phyloP scores from a whole-genome alignment of 257 asterid genomes.

The Asclepias syriaca region DNA sequence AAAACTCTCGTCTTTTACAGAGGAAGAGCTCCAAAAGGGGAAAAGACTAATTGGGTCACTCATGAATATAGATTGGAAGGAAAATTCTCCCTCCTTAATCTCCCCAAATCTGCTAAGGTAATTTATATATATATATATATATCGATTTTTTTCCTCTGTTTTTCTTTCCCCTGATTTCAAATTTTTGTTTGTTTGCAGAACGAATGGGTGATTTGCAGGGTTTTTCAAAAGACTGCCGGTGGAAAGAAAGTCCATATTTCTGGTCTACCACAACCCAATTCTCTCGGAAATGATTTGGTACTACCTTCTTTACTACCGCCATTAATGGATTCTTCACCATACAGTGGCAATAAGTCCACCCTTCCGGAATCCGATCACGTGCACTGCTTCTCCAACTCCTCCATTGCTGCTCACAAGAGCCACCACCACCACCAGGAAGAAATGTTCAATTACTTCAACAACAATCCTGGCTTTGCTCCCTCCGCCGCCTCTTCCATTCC shows the following conservation, averaged over 20 bases:
- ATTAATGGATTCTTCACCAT: conserved; percentile 46
- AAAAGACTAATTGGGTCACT: conserved; percentile 63
- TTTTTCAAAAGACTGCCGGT: conserved; percentile 69
- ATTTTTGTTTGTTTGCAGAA: conserved; percentile 36
- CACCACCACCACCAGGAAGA: conserved; percentile 24
- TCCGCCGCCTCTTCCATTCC: conserved; percentile 22
- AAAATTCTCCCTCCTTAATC: conserved; percentile 32
- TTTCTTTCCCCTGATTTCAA: neutral
- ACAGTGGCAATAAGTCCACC: conserved; percentile 14
- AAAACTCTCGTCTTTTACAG: conserved; percentile 72
- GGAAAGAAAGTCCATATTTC: conserved; percentile 74
- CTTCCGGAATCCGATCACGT: conserved; percentile 36
- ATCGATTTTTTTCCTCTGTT: neutral
- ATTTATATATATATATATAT: no score
- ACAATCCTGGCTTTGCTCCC: conserved; percentile 18
- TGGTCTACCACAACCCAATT: conserved; percentile 39
- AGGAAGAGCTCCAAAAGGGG: conserved; percentile 87
- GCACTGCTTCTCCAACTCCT: conserved; percentile 87
- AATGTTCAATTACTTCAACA: conserved; percentile 22
- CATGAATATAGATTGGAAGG: conserved; percentile 83
- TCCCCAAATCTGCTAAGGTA: conserved; percentile 47
- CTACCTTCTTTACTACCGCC: conserved; percentile 46
- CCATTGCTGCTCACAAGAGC: conserved; percentile 18
- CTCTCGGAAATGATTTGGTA: conserved; percentile 19
- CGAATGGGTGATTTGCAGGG: conserved; percentile 96